Evolutionary conservation across 768 basidiomycete genomes (phyloP), one percentile per base, ranked within the genome.

Genomic region (Kwoniella botswanensis): DNA sequence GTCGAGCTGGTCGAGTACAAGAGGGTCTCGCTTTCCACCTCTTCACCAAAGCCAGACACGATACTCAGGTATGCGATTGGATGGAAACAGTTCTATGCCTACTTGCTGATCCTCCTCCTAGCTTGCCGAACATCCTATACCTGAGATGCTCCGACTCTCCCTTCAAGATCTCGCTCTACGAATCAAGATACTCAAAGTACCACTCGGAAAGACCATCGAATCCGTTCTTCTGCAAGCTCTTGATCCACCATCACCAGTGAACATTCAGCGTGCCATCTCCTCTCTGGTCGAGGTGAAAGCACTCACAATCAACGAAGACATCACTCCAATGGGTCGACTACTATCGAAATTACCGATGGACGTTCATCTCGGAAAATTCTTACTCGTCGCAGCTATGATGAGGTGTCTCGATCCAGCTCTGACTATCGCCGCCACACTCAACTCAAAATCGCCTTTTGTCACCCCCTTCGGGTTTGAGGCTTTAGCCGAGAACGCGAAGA

Each of bases 361-460:
- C 79, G 95, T 98, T 17, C 93, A 98, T 81, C 88, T 97, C 3
- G 95, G 94, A 50, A 97, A 98, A 85, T 92, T 98, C 80, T 86
- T 98, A 17, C 86, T 98, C 53, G 88, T 90, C 26, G 91, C 94
- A 5, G 90, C 91, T 1, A 82, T 94, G 50, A 92, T 98, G 82
- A 88, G 89, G 56, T 98, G 96, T 81, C 85, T 98, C 71, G 96
- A 98, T 83, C 93, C 95, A 1, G 96, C 94, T n/a, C 86, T 99
- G 60, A 97, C 96, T 5, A 94, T 99, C 70, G 94, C 93, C 17
- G 96, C 96, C 6, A 89, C 92, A 1, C 85, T 98, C 53, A 95
- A 92, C 79, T 91, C 93, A 0, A 98, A 98, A 82, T 93, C 92
- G 1, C 96, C 95, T 0, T 99, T 98, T 81, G 82, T 98, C 22